Conservation (phyloP, 768 basidiomycete genomes). For the Phanerodontia chrysosporium region DNA sequence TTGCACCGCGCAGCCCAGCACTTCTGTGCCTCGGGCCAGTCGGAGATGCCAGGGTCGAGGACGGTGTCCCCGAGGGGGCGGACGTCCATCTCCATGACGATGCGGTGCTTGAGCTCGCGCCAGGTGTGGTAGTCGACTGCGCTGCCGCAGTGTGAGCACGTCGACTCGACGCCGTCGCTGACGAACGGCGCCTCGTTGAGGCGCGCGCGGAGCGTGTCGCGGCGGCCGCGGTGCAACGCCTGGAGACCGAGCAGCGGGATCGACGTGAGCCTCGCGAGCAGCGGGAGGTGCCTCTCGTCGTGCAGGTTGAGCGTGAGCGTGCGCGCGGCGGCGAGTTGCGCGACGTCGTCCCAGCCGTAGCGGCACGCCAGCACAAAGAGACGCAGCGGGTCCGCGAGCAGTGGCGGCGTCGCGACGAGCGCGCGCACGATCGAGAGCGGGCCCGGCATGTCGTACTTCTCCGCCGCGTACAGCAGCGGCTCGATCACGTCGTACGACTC, state of each 20-base stretch:
- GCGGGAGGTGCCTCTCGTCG: constrained; percentile 38
- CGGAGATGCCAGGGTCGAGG: constrained; percentile 39
- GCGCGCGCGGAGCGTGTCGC: constrained; percentile 44
- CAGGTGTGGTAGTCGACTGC: constrained; percentile 55
- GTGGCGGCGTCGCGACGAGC: constrained; percentile 47
- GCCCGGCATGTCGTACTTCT: constrained; percentile 70
- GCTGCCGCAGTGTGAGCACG: constrained; percentile 49
- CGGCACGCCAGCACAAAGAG: constrained; percentile 35
- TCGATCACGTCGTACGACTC: constrained; percentile 53
- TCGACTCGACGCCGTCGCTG: constrained; percentile 39
- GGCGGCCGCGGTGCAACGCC: constrained; percentile 49
- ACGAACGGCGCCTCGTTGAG: constrained; percentile 60
- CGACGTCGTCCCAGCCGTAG: constrained; percentile 56
- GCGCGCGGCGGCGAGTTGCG: constrained; percentile 46
- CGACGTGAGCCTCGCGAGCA: constrained; percentile 45
- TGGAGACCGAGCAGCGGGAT: constrained; percentile 51
- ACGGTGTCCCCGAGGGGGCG: constrained; percentile 60
- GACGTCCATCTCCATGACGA: constrained; percentile 53
- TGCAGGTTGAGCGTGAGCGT: constrained; percentile 54
- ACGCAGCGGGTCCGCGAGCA: constrained; percentile 31
- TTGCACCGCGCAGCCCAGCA: constrained; percentile 60
- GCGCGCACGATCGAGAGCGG: constrained; percentile 57
- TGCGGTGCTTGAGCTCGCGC: constrained; percentile 58
- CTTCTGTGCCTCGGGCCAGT: constrained; percentile 55
- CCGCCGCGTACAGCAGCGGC: constrained; percentile 54